phyloP scores from a whole-genome alignment of 495 filamentous ascomycete genomes.

The Penicillium longicatenatum region DNA sequence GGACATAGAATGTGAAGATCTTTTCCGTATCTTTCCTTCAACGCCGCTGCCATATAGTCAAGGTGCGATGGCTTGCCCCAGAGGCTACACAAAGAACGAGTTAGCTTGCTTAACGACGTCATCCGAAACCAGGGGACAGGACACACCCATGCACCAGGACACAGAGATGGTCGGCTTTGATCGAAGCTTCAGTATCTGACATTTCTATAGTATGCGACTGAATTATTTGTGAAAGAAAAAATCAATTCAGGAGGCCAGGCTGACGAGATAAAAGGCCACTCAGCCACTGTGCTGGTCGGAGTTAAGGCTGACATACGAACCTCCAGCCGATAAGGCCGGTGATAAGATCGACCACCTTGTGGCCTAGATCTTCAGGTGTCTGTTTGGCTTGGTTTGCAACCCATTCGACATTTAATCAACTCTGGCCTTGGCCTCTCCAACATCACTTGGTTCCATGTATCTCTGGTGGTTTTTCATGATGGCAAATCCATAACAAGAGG shows the following conservation, averaged over 20 bases:
- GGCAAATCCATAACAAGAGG: background rate
- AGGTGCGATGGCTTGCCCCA: slow-evolving; percentile 94
- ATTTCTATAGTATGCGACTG: background rate
- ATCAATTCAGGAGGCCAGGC: background rate
- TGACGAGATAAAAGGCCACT: background rate
- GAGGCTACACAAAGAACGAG: slow-evolving; percentile 50
- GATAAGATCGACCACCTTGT: background rate
- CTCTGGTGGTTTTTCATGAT: background rate
- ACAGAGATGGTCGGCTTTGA: slow-evolving; percentile 70
- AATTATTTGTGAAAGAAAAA: background rate
- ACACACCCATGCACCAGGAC: slow-evolving; percentile 94
- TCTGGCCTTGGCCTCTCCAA: background rate
- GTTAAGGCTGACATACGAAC: slow-evolving; percentile 1
- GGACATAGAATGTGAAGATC: slow-evolving; percentile 74
- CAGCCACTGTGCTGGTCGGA: background rate
- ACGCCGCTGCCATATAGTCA: slow-evolving; percentile 63
- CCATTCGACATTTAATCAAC: background rate
- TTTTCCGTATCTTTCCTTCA: slow-evolving; percentile 65
- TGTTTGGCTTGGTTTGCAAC: slow-evolving; percentile 4
- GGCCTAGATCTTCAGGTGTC: background rate
- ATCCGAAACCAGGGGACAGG: slow-evolving; percentile 10
- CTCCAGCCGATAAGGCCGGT: slow-evolving; percentile 3
- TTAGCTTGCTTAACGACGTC: slow-evolving; percentile 14
- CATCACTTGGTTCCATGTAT: background rate
- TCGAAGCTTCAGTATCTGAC: slow-evolving; percentile 12